Conservation (phyloP, 345 rosid genomes). For the Lagerstroemia speciosa region DNA sequence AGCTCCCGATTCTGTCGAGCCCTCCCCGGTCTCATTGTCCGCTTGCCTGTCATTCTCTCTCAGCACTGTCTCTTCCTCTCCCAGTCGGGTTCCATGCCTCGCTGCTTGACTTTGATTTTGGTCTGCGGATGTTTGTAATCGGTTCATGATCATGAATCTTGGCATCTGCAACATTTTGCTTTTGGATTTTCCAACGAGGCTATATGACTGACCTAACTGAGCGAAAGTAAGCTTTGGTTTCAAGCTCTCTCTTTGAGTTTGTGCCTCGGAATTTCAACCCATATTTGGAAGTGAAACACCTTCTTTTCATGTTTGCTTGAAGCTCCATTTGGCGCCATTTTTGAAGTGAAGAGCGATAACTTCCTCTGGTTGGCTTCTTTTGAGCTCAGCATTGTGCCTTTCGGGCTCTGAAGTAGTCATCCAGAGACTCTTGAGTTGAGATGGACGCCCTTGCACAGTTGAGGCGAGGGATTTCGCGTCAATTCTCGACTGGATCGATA, state of each 20-base stretch:
- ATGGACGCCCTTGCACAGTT: constrained; percentile 60
- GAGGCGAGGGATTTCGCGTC: constrained; percentile 71
- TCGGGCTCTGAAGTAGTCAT: background rate
- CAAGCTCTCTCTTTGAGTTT: too few species aligned
- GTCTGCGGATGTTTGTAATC: background rate
- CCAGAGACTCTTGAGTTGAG: too few species aligned
- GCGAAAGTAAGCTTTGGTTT: too few species aligned
- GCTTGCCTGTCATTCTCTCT: too few species aligned
- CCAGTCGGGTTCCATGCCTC: background rate
- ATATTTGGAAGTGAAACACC: too few species aligned
- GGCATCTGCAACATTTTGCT: too few species aligned
- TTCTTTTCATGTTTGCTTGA: background rate
- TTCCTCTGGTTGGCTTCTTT: background rate
- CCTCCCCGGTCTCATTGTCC: background rate
- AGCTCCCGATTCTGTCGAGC: constrained; percentile 11
- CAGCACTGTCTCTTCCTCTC: background rate
- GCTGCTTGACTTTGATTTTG: background rate
- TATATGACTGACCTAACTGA: too few species aligned
- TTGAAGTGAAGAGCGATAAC: background rate
- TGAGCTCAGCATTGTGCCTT: background rate
- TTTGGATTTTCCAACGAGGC: too few species aligned
- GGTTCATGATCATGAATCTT: background rate
- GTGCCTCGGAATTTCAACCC: too few species aligned
- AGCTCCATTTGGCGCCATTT: background rate
- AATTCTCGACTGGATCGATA: constrained; percentile 68